Evolutionary conservation across 805 yeast species (phyloP).

Genomic region (Metschnikowia kofuensis): DNA sequence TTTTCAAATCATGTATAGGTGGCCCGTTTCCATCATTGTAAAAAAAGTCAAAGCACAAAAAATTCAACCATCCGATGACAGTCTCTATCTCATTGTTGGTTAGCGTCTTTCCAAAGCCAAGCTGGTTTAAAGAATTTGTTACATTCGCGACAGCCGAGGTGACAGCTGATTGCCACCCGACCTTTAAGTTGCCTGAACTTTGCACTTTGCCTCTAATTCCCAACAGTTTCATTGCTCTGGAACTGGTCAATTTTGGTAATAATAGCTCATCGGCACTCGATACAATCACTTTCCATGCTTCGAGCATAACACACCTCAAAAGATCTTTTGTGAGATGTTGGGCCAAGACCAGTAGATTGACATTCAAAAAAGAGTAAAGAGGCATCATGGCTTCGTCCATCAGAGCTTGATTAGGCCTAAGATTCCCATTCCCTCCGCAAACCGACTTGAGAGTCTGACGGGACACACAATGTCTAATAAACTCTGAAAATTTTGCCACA

Average conservation of each 20-base stretch:
- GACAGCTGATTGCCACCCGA: slow-evolving; percentile 44
- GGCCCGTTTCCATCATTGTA: slow-evolving; percentile 83
- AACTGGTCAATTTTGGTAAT: slow-evolving; percentile 65
- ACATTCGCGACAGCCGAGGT: slow-evolving; percentile 51
- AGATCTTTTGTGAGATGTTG: slow-evolving; percentile 53
- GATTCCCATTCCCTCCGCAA: slow-evolving; percentile 49
- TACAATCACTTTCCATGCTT: slow-evolving; percentile 77
- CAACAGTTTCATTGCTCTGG: slow-evolving; percentile 30
- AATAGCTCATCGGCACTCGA: slow-evolving; percentile 66
- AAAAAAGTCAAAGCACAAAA: slow-evolving; percentile 69
- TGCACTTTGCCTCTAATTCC: slow-evolving; percentile 18
- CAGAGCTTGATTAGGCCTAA: slow-evolving; percentile 43
- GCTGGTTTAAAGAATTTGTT: slow-evolving; percentile 37
- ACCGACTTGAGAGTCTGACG: slow-evolving; percentile 52
- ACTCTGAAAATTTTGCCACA: slow-evolving; percentile 69
- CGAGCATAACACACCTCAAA: slow-evolving; percentile 63
- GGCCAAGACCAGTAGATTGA: slow-evolving; percentile 64
- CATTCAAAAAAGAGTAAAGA: slow-evolving; percentile 68
- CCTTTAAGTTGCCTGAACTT: slow-evolving; percentile 7
- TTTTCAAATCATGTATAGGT: slow-evolving; percentile 58
- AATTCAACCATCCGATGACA: slow-evolving; percentile 66
- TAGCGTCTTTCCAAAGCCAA: slow-evolving; percentile 55
- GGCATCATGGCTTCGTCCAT: slow-evolving; percentile 69
- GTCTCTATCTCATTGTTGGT: slow-evolving; percentile 62
- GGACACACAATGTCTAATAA: slow-evolving; percentile 58